phyloP scores from a whole-genome alignment of 306 rosid genomes.

The cucumber (Cucumis sativus) region DNA sequence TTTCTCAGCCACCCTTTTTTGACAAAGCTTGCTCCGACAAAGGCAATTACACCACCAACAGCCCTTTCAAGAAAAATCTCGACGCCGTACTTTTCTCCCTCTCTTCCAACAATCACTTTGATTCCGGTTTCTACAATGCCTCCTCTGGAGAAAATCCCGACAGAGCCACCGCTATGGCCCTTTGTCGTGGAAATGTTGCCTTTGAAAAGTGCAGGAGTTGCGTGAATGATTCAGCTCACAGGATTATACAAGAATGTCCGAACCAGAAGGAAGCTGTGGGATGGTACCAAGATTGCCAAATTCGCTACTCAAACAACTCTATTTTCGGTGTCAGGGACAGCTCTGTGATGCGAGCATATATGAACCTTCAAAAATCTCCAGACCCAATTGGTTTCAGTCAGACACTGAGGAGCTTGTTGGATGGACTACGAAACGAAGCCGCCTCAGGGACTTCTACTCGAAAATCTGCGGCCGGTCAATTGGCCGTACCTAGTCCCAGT shows the following conservation, averaged over 20 bases:
- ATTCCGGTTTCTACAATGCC: not conserved
- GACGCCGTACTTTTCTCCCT: too few relatives aligned
- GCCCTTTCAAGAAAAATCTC: too few relatives aligned
- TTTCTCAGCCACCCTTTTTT: too few relatives aligned
- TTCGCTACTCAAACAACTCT: constrained; percentile 12
- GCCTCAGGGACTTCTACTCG: not conserved
- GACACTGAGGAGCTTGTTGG: not conserved
- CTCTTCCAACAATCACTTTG: not conserved
- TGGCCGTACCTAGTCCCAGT: not conserved
- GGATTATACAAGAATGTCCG: not conserved
- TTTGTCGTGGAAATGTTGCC: not conserved
- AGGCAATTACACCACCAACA: too few relatives aligned
- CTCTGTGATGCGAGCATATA: not conserved
- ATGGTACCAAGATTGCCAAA: not conserved
- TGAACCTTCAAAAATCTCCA: not conserved
- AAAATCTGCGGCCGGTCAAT: constrained; percentile 3
- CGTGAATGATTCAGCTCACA: not conserved
- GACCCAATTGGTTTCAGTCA: not conserved
- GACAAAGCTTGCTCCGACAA: too few relatives aligned
- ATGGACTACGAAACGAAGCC: not conserved
- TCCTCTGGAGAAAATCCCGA: not conserved
- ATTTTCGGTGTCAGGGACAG: not conserved
- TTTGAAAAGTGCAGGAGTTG: not conserved
- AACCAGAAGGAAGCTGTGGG: constrained; percentile 11
- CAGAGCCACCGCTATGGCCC: not conserved